Percentiles rank a stretch among this genome's conserved stretches.
Evolutionary conservation across 352 stramenopile species (phyloP).

Genomic region (Proteromonas lacertae): DNA sequence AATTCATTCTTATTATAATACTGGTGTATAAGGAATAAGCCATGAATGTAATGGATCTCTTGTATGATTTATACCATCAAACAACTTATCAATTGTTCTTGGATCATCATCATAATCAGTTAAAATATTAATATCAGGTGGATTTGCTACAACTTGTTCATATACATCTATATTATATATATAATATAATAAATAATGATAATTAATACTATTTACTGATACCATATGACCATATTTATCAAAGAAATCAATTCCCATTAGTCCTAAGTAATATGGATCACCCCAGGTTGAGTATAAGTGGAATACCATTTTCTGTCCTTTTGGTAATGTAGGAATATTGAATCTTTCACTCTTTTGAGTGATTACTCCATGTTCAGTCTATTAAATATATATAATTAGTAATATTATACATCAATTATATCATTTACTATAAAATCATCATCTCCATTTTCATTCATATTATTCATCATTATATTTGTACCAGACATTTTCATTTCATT

Average conservation of each 20-base stretch:
- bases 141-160: not conserved
- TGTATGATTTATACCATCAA: slow-evolving; percentile 41
- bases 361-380: too few relatives aligned
- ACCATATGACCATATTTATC: not conserved
- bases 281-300: slow-evolving; percentile 24
- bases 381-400: too few relatives aligned
- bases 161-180: not conserved
- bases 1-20: too few relatives aligned
- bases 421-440: too few relatives aligned
- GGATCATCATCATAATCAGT: slow-evolving; percentile 34
- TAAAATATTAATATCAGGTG: slow-evolving; percentile 36
- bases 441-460: too few relatives aligned
- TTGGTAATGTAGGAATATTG: not conserved
- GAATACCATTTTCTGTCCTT: not conserved
- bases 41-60: slow-evolving; percentile 55
- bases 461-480: too few relatives aligned
- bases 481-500: too few relatives aligned
- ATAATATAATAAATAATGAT: not conserved
- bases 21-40: slow-evolving; percentile 30
- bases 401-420: too few relatives aligned
- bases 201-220: not conserved
- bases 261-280: slow-evolving; percentile 41
- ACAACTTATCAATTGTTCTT: slow-evolving; percentile 39
- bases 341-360: not conserved
- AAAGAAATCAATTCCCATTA: slow-evolving; percentile 34